These are phyloP conservation scores for Nannizziopsis barbatae DNA, from an alignment of 2,329 filamentous ascomycete species.

Conservation along the genomic window DNA sequence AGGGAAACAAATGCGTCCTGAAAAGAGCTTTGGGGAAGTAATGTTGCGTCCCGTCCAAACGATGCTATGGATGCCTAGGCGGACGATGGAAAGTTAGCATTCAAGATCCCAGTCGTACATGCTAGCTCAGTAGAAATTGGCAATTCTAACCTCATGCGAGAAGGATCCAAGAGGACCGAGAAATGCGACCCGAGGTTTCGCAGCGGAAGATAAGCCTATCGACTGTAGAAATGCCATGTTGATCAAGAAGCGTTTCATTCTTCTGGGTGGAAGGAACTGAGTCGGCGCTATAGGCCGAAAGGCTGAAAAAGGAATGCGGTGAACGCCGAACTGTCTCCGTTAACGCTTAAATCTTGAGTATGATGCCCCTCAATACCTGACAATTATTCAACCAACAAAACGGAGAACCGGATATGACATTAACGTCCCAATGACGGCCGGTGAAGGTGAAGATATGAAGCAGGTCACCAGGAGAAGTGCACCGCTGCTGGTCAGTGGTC, in stretches of 20 bases:
- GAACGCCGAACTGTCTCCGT: too few species aligned
- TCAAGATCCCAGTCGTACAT: neutral
- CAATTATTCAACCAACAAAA: neutral
- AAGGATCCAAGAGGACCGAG: conserved; percentile 56
- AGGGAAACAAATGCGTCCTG: conserved; percentile 68
- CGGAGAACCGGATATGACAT: neutral
- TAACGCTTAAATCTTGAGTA: too few species aligned
- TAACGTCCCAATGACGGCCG: neutral
- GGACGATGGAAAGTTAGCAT: conserved; percentile 15
- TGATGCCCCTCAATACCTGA: neutral
- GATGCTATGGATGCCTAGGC: conserved; percentile 45
- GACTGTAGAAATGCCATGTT: conserved; percentile 9
- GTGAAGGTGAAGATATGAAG: neutral
- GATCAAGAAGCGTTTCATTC: conserved; percentile 1
- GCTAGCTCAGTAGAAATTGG: neutral
- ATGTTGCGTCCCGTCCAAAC: conserved; percentile 32
- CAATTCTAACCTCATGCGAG: conserved; percentile 51
- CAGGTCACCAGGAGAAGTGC: neutral
- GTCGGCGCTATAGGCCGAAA: neutral
- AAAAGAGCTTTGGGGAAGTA: conserved; percentile 30
- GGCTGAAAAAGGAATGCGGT: too few species aligned
- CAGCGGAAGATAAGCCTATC: conserved; percentile 1
- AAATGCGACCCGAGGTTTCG: conserved; percentile 39
- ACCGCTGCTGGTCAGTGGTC: neutral
- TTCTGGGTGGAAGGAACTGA: neutral